Percentiles rank a stretch among this genome's conserved stretches.
phyloP scores from a whole-genome alignment of 805 yeast genomes.

The Ogataea methanolica region DNA sequence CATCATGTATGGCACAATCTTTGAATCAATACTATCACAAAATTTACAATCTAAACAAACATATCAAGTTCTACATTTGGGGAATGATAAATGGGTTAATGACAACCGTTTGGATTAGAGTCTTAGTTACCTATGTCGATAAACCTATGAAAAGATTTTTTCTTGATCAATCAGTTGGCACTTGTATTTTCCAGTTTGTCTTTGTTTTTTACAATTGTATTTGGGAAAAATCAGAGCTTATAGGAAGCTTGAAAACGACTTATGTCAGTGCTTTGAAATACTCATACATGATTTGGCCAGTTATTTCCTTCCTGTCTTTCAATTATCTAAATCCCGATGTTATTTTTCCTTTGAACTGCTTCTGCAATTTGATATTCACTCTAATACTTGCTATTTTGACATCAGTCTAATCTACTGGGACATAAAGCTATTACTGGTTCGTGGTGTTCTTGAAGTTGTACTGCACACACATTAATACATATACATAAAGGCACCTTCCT shows the following conservation, averaged over 20 bases:
- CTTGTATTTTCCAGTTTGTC: conserved; percentile 47
- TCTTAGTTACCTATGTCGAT: conserved; percentile 35
- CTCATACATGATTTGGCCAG: conserved; percentile 57
- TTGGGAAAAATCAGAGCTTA: conserved; percentile 48
- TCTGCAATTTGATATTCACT: conserved; percentile 54
- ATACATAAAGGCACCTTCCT: too few relatives aligned
- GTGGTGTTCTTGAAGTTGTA: too few relatives aligned
- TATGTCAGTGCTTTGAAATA: conserved; percentile 46
- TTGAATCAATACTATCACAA: conserved; percentile 25
- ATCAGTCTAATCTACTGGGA: conserved; percentile 1
- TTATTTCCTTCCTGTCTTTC: conserved; percentile 48
- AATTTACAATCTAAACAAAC: conserved; percentile 20
- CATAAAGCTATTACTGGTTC: too few relatives aligned
- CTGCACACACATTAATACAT: too few relatives aligned
- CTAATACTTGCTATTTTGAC: conserved; percentile 39
- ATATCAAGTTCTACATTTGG: conserved; percentile 51
- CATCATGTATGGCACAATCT: conserved; percentile 28
- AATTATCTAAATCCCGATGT: conserved; percentile 41
- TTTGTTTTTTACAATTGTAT: conserved; percentile 44
- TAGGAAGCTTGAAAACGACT: conserved; percentile 30
- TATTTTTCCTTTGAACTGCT: conserved; percentile 56
- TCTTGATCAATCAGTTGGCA: conserved; percentile 52
- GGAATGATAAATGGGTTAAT: conserved; percentile 56
- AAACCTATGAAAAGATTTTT: conserved; percentile 36
- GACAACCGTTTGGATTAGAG: conserved; percentile 50